phyloP scores from a whole-genome alignment of 2,329 filamentous ascomycete species.

The Trichoderma brevicompactum region DNA sequence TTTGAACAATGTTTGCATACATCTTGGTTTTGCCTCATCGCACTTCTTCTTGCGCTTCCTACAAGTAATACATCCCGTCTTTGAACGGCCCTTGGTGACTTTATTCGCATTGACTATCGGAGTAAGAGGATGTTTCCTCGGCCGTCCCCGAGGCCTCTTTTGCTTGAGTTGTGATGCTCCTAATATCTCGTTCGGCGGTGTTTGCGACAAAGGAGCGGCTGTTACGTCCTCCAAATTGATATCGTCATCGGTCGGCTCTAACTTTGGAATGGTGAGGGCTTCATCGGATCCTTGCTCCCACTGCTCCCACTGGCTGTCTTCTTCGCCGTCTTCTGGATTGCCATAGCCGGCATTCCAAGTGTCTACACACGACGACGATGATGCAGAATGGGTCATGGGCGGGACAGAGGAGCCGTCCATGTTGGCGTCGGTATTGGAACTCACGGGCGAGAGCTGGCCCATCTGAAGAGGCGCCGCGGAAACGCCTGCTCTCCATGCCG shows the following conservation, averaged over 20 bases:
- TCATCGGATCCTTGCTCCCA: constrained; percentile 56
- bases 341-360: constrained; percentile 51
- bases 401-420: constrained; percentile 48
- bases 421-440: constrained; percentile 52
- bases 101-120: constrained; percentile 65
- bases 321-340: constrained; percentile 46
- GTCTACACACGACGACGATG: constrained; percentile 52
- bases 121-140: constrained; percentile 76
- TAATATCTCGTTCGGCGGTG: constrained; percentile 32
- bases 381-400: constrained; percentile 49
- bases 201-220: constrained; percentile 42
- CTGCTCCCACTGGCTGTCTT: constrained; percentile 54
- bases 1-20: constrained; percentile 44
- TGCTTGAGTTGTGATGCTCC: constrained; percentile 46
- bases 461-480: constrained; percentile 43
- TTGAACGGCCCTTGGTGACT: constrained; percentile 74
- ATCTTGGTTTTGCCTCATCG: constrained; percentile 69
- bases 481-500: constrained; percentile 37
- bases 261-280: constrained; percentile 55
- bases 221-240: constrained; percentile 59
- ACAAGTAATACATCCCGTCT: constrained; percentile 71
- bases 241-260: constrained; percentile 62
- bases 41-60: constrained; percentile 74
- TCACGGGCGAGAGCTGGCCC: constrained; percentile 59
- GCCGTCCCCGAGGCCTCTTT: constrained; percentile 76